Evolutionary conservation across 805 yeast genomes (phyloP).

Genomic region (Monosporozyma aquatica): DNA sequence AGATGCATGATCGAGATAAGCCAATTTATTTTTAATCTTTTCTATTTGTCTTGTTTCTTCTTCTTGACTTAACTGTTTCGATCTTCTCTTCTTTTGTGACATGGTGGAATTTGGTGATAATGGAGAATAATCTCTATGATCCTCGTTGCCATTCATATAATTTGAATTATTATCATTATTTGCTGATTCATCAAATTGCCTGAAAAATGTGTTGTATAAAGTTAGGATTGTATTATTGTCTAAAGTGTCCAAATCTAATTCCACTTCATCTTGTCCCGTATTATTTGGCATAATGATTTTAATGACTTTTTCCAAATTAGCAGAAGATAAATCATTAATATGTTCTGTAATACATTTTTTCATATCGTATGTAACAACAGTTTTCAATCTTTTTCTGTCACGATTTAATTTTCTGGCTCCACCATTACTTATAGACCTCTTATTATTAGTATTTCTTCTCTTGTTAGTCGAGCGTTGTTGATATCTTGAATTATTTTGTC

Average conservation of each 20-base stretch:
- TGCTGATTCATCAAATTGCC: slow-evolving; percentile 30
- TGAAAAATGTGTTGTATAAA: slow-evolving; percentile 74
- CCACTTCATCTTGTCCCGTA: slow-evolving; percentile 79
- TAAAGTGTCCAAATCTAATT: slow-evolving; percentile 87
- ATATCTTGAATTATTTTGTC: slow-evolving; percentile 21
- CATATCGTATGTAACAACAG: slow-evolving; percentile 85
- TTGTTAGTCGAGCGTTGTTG: slow-evolving; percentile 28
- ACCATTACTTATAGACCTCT: slow-evolving; percentile 8
- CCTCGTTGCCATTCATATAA: slow-evolving; percentile 7
- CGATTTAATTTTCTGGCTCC: slow-evolving; percentile 10
- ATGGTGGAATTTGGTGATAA: slow-evolving; percentile 23
- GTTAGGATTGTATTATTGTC: slow-evolving; percentile 76
- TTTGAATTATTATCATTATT: slow-evolving; percentile 29
- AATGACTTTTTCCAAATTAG: slow-evolving; percentile 73
- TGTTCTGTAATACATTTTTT: slow-evolving; percentile 86
- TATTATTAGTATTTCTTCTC: slow-evolving; percentile 26
- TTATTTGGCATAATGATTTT: slow-evolving; percentile 64
- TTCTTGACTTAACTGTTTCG: slow-evolving; percentile 52
- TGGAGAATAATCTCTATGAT: slow-evolving; percentile 12
- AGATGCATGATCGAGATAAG: slow-evolving; percentile 53
- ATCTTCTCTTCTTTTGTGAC: slow-evolving; percentile 34
- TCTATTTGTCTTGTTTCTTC: slow-evolving; percentile 62
- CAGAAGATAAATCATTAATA: slow-evolving; percentile 67
- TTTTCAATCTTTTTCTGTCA: slow-evolving; percentile 22
- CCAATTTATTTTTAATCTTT: slow-evolving; percentile 63